A percentile compares a stretch with the other conserved stretches of the same genome.
Conservation (phyloP, 2,329 filamentous ascomycete genomes). For the Alternaria rosae region DNA sequence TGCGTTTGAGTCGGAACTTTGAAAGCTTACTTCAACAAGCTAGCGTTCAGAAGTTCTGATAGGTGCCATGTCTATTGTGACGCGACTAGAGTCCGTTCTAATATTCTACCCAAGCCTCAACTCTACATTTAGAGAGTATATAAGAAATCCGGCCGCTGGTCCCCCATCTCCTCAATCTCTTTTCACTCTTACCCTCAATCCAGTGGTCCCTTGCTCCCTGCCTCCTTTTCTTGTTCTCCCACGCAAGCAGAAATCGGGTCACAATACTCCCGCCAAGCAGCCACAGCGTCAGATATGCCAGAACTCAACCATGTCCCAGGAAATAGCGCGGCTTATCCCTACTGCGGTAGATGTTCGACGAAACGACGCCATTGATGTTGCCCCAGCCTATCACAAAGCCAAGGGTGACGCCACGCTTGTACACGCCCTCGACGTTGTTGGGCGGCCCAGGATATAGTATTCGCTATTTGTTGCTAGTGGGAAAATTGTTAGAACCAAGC, state of each 20-base stretch:
- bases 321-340: constrained; percentile 70
- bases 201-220: constrained; percentile 70
- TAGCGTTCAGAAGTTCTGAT: background rate
- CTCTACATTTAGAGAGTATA: constrained; percentile 63
- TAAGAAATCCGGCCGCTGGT: constrained; percentile 72
- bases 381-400: constrained; percentile 92
- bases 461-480: constrained; percentile 70
- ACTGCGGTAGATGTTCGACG: constrained; percentile 76
- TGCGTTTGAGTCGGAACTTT: background rate
- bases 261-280: constrained; percentile 73
- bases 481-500: background rate
- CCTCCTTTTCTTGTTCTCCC: constrained; percentile 73
- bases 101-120: background rate
- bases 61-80: background rate
- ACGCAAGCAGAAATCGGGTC: constrained; percentile 67
- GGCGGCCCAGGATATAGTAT: constrained; percentile 87
- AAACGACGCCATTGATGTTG: constrained; percentile 89
- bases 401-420: constrained; percentile 87
- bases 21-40: background rate
- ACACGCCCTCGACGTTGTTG: constrained; percentile 90
- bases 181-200: constrained; percentile 68
- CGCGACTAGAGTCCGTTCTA: background rate
- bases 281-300: constrained; percentile 76
- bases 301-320: constrained; percentile 75
- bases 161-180: constrained; percentile 73